Conservation (phyloP, 164 flowering plant species). For the Vitis labrusca region DNA sequence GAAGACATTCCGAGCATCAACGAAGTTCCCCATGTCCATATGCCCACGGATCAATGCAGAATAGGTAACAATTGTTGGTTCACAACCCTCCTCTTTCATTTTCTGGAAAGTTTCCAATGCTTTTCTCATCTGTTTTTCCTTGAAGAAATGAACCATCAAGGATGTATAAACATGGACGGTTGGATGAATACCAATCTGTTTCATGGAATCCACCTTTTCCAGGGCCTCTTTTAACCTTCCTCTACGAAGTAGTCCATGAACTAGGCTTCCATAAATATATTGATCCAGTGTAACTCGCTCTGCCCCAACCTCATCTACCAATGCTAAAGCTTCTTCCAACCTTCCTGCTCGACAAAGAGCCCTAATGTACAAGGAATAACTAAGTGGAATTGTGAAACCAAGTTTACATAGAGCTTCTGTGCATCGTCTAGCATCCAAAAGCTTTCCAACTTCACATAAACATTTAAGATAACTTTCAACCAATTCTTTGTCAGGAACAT, state of each 20-base stretch:
- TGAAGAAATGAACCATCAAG: conserved; percentile 58
- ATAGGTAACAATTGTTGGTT: conserved; percentile 75
- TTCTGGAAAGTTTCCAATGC: conserved; percentile 52
- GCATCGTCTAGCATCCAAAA: conserved; percentile 56
- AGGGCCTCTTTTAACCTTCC: conserved; percentile 63
- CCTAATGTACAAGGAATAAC: conserved; percentile 62
- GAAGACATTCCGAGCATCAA: conserved; percentile 72
- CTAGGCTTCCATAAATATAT: conserved; percentile 68
- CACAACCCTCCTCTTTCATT: conserved; percentile 60
- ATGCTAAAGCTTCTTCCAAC: conserved; percentile 59
- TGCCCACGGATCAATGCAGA: conserved; percentile 70
- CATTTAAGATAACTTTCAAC: conserved; percentile 60
- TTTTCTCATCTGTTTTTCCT: conserved; percentile 47
- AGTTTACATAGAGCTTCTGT: conserved; percentile 35
- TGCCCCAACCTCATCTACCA: conserved; percentile 36
- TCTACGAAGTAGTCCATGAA: conserved; percentile 58
- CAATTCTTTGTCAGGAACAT: conserved; percentile 66
- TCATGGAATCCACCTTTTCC: conserved; percentile 65
- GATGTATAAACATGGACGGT: conserved; percentile 85
- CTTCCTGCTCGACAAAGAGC: conserved; percentile 79
- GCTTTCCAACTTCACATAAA: conserved; percentile 61
- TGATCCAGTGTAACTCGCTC: conserved; percentile 40
- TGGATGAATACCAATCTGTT: conserved; percentile 49
- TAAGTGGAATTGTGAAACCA: conserved; percentile 53
- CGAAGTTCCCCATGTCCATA: conserved; percentile 46